phyloP scores from a whole-genome alignment of 805 yeast genomes.

The Candida maltosa region DNA sequence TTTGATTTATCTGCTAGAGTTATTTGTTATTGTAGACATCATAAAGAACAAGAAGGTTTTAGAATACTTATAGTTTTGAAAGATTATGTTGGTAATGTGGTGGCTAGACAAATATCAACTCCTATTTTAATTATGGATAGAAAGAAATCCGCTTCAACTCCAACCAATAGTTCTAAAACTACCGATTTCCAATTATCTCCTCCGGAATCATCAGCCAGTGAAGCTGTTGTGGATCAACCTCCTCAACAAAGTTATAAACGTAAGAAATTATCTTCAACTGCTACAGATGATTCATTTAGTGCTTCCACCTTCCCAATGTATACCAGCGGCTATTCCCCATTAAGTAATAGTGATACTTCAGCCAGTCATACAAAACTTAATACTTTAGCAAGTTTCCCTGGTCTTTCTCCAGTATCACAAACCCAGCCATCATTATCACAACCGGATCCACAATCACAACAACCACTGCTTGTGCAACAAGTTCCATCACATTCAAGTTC shows the following conservation, averaged over 20 bases:
- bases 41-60: constrained; percentile 84
- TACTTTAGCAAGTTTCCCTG: constrained; percentile 5
- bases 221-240: constrained; percentile 33
- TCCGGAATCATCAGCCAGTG: constrained; percentile 59
- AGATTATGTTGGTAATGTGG: constrained; percentile 55
- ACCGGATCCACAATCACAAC: constrained; percentile 6
- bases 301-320: constrained; percentile 34
- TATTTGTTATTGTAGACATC: constrained; percentile 96
- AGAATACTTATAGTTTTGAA: constrained; percentile 65
- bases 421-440: constrained; percentile 7
- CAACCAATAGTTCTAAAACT: constrained; percentile 16
- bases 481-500: neutral
- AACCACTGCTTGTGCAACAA: neutral
- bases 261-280: constrained; percentile 47
- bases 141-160: constrained; percentile 51
- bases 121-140: constrained; percentile 93
- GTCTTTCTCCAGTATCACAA: constrained; percentile 10
- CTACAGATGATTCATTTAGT: constrained; percentile 42
- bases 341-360: constrained; percentile 45
- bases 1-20: constrained; percentile 66
- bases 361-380: neutral
- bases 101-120: constrained; percentile 69
- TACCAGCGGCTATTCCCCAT: constrained; percentile 43
- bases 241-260: constrained; percentile 42
- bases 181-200: constrained; percentile 47